Conservation (phyloP, 495 filamentous ascomycete genomes). For the Penicilliopsis zonata region DNA sequence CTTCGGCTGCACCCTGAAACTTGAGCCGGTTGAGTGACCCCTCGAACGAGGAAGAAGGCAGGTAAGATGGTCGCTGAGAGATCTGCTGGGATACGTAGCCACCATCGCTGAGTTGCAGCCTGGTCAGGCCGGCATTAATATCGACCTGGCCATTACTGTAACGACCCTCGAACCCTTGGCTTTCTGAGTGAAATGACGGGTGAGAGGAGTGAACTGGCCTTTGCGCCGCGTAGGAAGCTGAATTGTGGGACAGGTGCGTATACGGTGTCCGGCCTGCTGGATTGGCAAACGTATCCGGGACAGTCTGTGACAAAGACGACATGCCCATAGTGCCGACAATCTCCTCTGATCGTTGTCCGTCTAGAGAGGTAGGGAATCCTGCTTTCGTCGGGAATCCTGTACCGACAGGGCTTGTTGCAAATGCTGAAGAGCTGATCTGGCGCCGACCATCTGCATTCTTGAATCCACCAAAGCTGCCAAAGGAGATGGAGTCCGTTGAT, state of each 20-base stretch:
- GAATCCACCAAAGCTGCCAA: slow-evolving; percentile 18
- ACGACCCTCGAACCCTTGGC: slow-evolving; percentile 20
- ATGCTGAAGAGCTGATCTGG: slow-evolving; percentile 19
- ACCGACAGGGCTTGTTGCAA: slow-evolving; percentile 18
- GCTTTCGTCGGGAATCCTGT: slow-evolving; percentile 19
- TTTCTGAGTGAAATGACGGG: slow-evolving; percentile 31
- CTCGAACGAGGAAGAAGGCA: slow-evolving; percentile 23
- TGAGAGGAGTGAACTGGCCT: slow-evolving; percentile 22
- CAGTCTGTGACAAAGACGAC: slow-evolving; percentile 14
- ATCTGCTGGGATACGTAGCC: slow-evolving; percentile 10
- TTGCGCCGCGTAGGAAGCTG: slow-evolving; percentile 21
- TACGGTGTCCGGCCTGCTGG: slow-evolving; percentile 16
- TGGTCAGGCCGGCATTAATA: slow-evolving; percentile 17
- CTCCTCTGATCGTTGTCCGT: slow-evolving; percentile 18
- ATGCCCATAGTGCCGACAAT: slow-evolving; percentile 16
- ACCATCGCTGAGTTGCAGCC: slow-evolving; percentile 24
- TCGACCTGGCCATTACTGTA: slow-evolving; percentile 21
- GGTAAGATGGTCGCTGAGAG: slow-evolving; percentile 16
- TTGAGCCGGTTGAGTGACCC: slow-evolving; percentile 18
- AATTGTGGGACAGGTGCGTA: slow-evolving; percentile 28
- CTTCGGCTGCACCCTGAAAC: slow-evolving; percentile 15
- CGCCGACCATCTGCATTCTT: slow-evolving; percentile 18
- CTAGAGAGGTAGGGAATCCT: slow-evolving; percentile 17
- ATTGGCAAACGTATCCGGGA: slow-evolving; percentile 19
- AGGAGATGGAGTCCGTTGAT: slow-evolving; percentile 20